phyloP scores from a whole-genome alignment of 2,329 filamentous ascomycete species.

The Neurospora crassa region DNA sequence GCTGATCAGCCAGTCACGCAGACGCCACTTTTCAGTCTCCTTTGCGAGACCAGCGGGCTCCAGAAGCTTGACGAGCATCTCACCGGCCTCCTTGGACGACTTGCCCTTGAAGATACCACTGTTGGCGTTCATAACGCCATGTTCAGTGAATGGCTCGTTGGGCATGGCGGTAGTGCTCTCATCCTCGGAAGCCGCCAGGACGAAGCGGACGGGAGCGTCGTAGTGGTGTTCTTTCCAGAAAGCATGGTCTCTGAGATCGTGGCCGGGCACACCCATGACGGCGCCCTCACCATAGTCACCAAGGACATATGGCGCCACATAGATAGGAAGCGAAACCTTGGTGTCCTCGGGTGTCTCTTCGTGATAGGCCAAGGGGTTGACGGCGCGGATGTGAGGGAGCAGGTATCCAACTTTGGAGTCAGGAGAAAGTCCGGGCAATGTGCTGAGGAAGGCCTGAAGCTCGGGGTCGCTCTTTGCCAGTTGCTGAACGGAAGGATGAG shows the following conservation, averaged over 20 bases:
- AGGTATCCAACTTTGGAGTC: slow-evolving; percentile 60
- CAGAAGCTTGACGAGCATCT: slow-evolving; percentile 49
- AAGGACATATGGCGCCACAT: slow-evolving; percentile 75
- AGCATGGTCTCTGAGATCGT: slow-evolving; percentile 66
- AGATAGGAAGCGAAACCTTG: slow-evolving; percentile 58
- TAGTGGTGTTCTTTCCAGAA: slow-evolving; percentile 69
- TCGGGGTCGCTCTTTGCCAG: slow-evolving; percentile 50
- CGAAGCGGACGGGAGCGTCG: slow-evolving; percentile 50
- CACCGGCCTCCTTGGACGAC: slow-evolving; percentile 51
- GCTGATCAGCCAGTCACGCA: slow-evolving; percentile 85
- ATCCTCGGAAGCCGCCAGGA: slow-evolving; percentile 45
- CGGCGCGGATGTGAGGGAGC: slow-evolving; percentile 49
- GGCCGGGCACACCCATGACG: slow-evolving; percentile 85
- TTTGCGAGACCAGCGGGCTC: slow-evolving; percentile 48
- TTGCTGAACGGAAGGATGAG: slow-evolving; percentile 57
- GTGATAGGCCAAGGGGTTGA: slow-evolving; percentile 55
- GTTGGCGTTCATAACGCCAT: slow-evolving; percentile 57
- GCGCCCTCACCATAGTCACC: slow-evolving; percentile 80
- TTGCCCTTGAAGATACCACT: slow-evolving; percentile 58
- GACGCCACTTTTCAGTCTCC: slow-evolving; percentile 62
- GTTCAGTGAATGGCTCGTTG: slow-evolving; percentile 50
- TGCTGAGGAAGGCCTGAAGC: slow-evolving; percentile 59
- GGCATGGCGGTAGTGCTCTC: slow-evolving; percentile 33
- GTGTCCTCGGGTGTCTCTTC: slow-evolving; percentile 38
- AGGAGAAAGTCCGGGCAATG: slow-evolving; percentile 43